Evolutionary conservation across 2,329 filamentous ascomycete species (phyloP), one percentile per base, ranked within the genome.

Genomic region (Colletotrichum melonis): DNA sequence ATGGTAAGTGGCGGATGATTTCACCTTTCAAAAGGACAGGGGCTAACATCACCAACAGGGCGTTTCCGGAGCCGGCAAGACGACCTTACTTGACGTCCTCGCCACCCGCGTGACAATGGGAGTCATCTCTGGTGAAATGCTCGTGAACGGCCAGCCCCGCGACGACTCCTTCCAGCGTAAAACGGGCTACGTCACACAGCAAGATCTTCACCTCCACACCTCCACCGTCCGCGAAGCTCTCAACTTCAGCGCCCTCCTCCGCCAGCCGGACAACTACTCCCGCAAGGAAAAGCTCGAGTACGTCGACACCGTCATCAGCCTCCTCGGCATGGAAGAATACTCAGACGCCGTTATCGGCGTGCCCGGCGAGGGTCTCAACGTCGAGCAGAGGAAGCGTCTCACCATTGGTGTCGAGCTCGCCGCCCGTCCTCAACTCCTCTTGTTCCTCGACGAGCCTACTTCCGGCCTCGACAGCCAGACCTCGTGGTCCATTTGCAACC

Each of bases 401-500:
- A 95, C 93, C 0, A 95, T 95, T 70, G 93, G 92, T 78, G 92
- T 95, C 2, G 93, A 95, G 79, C 85, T 95, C 4, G 93, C 92
- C n/a, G 93, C 93, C 0, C 93, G 92, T 78, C 93, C 93, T 0
- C 88, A 92, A 54, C 83, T 95, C 2, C 86, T 95, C 59, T 87
- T 95, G 19, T 95, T 95, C 84, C 86, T 95, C n/a, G 93, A 95
- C 77, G 93, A 95, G 78, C 93, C 93, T 1, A 95, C 93, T 3
- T 94, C 92, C 5, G 93, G 93, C 78, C 86, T 95, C 12, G 93
- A 95, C 80, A 91, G 88, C 77, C 92, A 94, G 78, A 94, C 92
- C 1, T 92, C 92, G 0, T 95, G 92, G 91, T 91, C 92, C 58
- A 94, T 95, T 78, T 88, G 91, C 28, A 88, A 90, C 79, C 86